Evolutionary conservation across 1,284 basidiomycete species (phyloP).

Genomic region (Boletus subluridellus): DNA sequence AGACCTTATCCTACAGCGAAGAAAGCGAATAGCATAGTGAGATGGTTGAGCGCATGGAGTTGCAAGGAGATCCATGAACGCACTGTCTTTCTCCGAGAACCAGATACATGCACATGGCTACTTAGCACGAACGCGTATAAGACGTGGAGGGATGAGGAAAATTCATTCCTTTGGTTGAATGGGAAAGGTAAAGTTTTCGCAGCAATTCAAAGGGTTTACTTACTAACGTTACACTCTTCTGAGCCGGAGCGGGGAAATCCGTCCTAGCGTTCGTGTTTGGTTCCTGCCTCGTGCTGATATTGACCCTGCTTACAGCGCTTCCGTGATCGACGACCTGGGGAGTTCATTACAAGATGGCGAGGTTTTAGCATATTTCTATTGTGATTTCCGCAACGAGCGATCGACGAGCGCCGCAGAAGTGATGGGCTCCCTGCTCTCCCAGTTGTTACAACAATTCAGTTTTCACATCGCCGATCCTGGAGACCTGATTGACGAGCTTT

Average conservation of each 20-base stretch:
- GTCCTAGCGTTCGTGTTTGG: neutral
- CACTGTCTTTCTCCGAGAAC: too few species aligned
- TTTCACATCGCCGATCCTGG: neutral
- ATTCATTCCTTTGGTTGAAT: constrained; percentile 7
- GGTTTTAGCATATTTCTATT: constrained; percentile 7
- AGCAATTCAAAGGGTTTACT: neutral
- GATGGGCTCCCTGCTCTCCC: too few species aligned
- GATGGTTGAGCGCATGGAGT: too few species aligned
- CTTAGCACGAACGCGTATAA: too few species aligned
- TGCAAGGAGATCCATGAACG: too few species aligned
- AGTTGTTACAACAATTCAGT: too few species aligned
- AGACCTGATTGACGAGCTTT: neutral
- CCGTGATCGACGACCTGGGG: neutral
- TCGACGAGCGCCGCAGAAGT: too few species aligned
- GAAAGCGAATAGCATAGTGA: too few species aligned
- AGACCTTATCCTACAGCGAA: too few species aligned
- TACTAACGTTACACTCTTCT: neutral
- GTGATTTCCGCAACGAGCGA: constrained; percentile 11
- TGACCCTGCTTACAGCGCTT: neutral
- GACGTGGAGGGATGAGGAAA: neutral
- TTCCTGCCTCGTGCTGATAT: too few species aligned
- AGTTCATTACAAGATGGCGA: neutral
- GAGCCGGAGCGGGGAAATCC: neutral
- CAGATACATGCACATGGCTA: too few species aligned
- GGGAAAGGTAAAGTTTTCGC: neutral